Percentiles rank a stretch among this genome's conserved stretches.
Evolutionary conservation across 371 early-diverging fungal genomes (phyloP).

Genomic region (Parasitella parasitica): DNA sequence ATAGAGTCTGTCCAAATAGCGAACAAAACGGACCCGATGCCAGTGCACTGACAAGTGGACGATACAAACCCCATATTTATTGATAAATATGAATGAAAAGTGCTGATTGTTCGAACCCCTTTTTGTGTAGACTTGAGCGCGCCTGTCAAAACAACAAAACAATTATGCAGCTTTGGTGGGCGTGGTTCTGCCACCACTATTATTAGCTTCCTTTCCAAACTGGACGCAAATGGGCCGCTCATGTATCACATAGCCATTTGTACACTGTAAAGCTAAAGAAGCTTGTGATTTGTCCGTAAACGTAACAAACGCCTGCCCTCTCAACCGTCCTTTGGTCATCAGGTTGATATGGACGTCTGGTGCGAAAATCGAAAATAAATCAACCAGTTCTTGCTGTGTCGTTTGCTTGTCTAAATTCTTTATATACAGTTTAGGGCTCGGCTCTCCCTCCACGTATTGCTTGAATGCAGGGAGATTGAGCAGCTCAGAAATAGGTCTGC

Average conservation of each 20-base stretch:
- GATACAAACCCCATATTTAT: too few relatives aligned
- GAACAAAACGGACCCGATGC: too few relatives aligned
- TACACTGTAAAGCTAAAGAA: conserved; percentile 27
- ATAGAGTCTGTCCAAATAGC: too few relatives aligned
- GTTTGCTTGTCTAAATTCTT: conserved; percentile 41
- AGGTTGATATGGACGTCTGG: conserved; percentile 24
- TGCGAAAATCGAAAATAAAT: conserved; percentile 29
- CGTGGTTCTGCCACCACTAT: too few relatives aligned
- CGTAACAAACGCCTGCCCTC: conserved; percentile 44
- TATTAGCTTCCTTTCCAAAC: conserved; percentile 11
- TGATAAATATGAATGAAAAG: too few relatives aligned
- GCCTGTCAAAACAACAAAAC: too few relatives aligned
- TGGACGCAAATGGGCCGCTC: conserved; percentile 37
- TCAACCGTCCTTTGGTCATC: conserved; percentile 36
- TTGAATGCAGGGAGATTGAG: conserved; percentile 30
- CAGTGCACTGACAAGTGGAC: too few relatives aligned
- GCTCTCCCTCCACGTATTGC: conserved; percentile 30
- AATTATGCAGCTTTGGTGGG: too few relatives aligned
- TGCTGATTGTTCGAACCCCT: too few relatives aligned
- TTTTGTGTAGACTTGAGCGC: too few relatives aligned
- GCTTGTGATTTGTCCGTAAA: conserved; percentile 25
- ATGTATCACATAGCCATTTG: conserved; percentile 31
- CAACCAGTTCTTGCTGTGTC: conserved; percentile 29
- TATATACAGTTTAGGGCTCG: conserved; percentile 30
- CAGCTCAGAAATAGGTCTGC: conserved; percentile 16